Base-by-base conservation (phyloP, 257 asterid genomes). In the Lithospermum erythrorhizon region DNA sequence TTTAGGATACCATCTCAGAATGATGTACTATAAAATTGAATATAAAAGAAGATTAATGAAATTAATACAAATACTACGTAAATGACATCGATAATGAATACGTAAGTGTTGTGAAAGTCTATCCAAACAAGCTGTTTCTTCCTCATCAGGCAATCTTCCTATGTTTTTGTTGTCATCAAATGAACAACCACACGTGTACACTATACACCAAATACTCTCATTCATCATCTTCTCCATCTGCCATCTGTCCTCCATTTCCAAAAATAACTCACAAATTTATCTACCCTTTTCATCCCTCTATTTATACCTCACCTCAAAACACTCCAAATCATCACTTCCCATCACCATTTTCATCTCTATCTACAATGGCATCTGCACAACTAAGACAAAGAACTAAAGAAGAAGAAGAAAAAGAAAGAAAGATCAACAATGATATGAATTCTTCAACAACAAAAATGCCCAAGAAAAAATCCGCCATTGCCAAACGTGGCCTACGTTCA, bases 401-500 rank as follows among this genome's bases (percentile, higher is more conserved):
- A 35, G 45, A 35, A 35, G 13, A 35, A 35, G 13, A 35, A 35
- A 8, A 35, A 24, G 21, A 24, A 56, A 41, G 24, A 22, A 10
- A 56, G 1, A 23, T 6, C 35, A 22, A 25, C 29, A 22, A 7
- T 14, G 16, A 56, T 10, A 24, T 16, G 37, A 23, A 56, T 10
- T 10, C 9, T 14, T 16, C 32, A 3, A 24, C 13, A 56, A 3
- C 20, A 56, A 23, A 0, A 11, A 22, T 3, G 21, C 60, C 49
- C 17, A 11, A 23, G 14, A 56, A 56, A 2, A 56, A 30, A 23
- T 13, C 60, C 4, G 30, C 37, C 6, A 23, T 56, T 37, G 60
- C 60, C 20, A 56, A 56, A 56, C 37, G 60, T 3, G 60, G 60
- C 10, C 21, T 56, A 11, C 37, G 60, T 30, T 56, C 60, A 3